Evolutionary conservation across 2,329 filamentous ascomycete species (phyloP).

Genomic region (Paracoccidioides lutzii): DNA sequence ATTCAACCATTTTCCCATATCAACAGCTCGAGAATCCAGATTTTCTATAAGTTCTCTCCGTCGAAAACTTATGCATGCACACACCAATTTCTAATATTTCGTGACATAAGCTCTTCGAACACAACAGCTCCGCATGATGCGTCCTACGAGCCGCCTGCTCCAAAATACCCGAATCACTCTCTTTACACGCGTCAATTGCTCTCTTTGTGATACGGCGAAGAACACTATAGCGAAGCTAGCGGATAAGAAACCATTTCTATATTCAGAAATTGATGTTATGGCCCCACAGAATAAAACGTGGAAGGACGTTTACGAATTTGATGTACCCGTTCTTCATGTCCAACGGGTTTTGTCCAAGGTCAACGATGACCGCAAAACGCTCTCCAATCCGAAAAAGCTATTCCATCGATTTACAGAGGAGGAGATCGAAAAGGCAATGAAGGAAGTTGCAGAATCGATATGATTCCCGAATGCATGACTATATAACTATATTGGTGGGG

Average conservation of each 20-base stretch:
- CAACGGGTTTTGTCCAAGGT: conserved; percentile 34
- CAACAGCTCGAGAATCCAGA: too few relatives aligned
- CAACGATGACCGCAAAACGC: conserved; percentile 35
- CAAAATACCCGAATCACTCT: conserved; percentile 39
- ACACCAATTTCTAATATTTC: not conserved
- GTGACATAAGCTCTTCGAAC: not conserved
- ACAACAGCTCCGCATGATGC: conserved; percentile 3
- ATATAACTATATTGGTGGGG: conserved; percentile 1
- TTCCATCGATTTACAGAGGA: conserved; percentile 50
- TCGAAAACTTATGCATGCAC: not conserved
- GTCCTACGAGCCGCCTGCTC: conserved; percentile 15
- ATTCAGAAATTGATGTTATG: conserved; percentile 49
- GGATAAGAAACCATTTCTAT: conserved; percentile 41
- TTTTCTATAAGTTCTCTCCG: not conserved
- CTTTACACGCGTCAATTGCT: conserved; percentile 48
- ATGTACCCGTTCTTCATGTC: conserved; percentile 51
- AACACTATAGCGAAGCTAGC: conserved; percentile 41
- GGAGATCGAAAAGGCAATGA: conserved; percentile 43
- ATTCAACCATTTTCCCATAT: not conserved
- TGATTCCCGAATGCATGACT: conserved; percentile 1
- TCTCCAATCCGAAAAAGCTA: conserved; percentile 48
- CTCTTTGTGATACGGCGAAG: conserved; percentile 50
- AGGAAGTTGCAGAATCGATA: conserved; percentile 31
- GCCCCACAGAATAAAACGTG: conserved; percentile 40
- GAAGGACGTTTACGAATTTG: conserved; percentile 51